phyloP scores from a whole-genome alignment of 225 moss, liverwort and hornwort species.

The Pseudisothecium myosuroides region DNA sequence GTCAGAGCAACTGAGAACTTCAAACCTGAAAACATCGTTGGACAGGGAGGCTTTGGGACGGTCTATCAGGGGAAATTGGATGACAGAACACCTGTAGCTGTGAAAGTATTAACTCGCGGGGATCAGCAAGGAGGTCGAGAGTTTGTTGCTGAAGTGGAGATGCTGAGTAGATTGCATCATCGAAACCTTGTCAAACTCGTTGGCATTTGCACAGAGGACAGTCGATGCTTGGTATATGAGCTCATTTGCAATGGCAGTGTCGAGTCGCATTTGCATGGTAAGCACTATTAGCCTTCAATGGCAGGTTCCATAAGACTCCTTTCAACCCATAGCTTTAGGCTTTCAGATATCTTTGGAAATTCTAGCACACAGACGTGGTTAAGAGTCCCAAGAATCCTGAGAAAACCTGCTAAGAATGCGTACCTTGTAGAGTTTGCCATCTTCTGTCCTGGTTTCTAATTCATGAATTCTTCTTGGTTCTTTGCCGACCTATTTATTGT shows the following conservation, averaged over 20 bases:
- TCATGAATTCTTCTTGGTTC: not conserved
- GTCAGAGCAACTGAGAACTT: slow-evolving; percentile 71
- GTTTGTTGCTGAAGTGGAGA: slow-evolving; percentile 78
- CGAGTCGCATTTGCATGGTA: slow-evolving; percentile 73
- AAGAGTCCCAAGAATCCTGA: not conserved
- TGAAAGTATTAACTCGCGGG: slow-evolving; percentile 64
- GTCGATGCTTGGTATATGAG: slow-evolving; percentile 68
- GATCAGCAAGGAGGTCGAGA: slow-evolving; percentile 65
- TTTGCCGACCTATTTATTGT: not conserved
- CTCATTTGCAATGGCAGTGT: slow-evolving; percentile 75
- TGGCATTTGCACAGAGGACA: slow-evolving; percentile 66
- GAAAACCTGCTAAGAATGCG: not conserved
- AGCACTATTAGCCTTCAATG: not conserved
- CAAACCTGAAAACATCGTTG: slow-evolving; percentile 60
- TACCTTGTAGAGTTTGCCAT: not conserved
- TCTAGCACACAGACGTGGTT: not conserved
- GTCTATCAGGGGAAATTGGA: slow-evolving; percentile 78
- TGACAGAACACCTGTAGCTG: slow-evolving; percentile 60
- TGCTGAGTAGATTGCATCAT: slow-evolving; percentile 78
- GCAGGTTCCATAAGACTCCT: not conserved
- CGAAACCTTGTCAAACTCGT: slow-evolving; percentile 74
- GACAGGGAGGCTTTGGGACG: slow-evolving; percentile 85
- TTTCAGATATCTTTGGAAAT: not conserved
- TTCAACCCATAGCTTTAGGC: not conserved
- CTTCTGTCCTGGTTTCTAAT: not conserved